Conservation (phyloP, 805 yeast species). For the Wickerhamia fluorescens region DNA sequence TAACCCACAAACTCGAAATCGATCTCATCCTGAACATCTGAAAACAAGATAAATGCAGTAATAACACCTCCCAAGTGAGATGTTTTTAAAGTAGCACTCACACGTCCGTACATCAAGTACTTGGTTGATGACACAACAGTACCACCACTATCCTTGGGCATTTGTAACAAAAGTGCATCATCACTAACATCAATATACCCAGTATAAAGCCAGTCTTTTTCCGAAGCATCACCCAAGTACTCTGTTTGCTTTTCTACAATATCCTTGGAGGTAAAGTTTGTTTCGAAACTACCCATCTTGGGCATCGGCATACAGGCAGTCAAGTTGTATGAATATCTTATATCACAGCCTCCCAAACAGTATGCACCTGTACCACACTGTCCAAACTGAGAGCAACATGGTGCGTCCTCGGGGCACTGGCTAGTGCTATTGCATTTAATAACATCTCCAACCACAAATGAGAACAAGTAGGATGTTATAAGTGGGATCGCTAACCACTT, state of each 20-base stretch:
- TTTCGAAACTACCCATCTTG: conserved; percentile 46
- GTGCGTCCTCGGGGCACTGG: conserved; percentile 68
- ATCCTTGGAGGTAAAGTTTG: conserved; percentile 32
- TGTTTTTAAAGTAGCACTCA: conserved; percentile 60
- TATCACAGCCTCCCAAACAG: conserved; percentile 88
- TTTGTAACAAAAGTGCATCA: conserved; percentile 55
- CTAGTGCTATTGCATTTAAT: conserved; percentile 44
- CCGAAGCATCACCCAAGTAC: conserved; percentile 66
- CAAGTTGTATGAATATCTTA: conserved; percentile 55
- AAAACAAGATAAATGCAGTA: conserved; percentile 72
- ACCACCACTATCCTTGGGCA: conserved; percentile 73
- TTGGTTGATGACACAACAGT: conserved; percentile 74
- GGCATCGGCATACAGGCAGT: conserved; percentile 86
- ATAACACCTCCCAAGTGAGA: conserved; percentile 77
- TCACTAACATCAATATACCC: conserved; percentile 47
- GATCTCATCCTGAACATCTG: conserved; percentile 85
- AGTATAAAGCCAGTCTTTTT: conserved; percentile 62
- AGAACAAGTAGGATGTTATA: background rate
- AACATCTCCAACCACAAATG: conserved; percentile 5
- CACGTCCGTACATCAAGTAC: conserved; percentile 84
- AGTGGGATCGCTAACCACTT: too few relatives aligned
- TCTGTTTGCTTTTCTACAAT: conserved; percentile 18
- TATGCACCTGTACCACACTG: conserved; percentile 68
- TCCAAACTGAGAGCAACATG: conserved; percentile 84
- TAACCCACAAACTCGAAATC: conserved; percentile 85